Base-by-base conservation (phyloP, 768 basidiomycete genomes). In the Panaeolus cyanescens region DNA sequence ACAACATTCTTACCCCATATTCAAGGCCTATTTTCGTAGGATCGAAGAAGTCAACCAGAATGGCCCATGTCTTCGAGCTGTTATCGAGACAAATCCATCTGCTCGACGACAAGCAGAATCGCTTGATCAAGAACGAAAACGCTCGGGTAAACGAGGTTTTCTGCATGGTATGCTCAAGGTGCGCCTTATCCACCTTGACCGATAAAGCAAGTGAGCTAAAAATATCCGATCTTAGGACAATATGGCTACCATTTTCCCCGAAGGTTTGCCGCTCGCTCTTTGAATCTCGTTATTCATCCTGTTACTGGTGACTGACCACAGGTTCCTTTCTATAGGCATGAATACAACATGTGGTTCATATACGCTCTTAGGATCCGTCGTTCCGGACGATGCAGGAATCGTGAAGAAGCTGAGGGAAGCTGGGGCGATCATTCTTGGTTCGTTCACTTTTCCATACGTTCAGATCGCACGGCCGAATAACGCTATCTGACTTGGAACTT, bases 1-100 rank as follows among this genome's bases (percentile, higher is more conserved):
- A 5, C 8, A 39, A 12, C 15, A 15, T 32, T 12, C 34, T 13
- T 50, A 50, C 25, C 30, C 37, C 28, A 59, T 32, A 9, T 17
- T 58, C n/a, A 19, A 89, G 87, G 85, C 86, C 2, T 90, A 90
- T 69, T 77, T 89, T 64, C 81, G 82, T 15, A 79, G 88, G 1
- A 88, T 89, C 25, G 84, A 88, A 4, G 83, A 89, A 67, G 88
- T 89, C 19, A 89, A 90, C 65, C 65, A 82, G 12, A 74, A 83
- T 57, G 87, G 87, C 3, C 83, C 86, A 13, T 72, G 71, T 53
- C 71, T 90, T 10, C 83, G 79, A 13, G 87, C 87, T 0, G 79
- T 89, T 4, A 72, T 88, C 17, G 88, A 90, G 58, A 73, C 73
- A 1, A 90, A 85, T 50, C 78, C 83, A 0, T 78, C 76, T 6